These are phyloP conservation scores for Guyanaporus albipodus DNA, from an alignment of 768 basidiomycete genomes.

Conservation along the genomic window DNA sequence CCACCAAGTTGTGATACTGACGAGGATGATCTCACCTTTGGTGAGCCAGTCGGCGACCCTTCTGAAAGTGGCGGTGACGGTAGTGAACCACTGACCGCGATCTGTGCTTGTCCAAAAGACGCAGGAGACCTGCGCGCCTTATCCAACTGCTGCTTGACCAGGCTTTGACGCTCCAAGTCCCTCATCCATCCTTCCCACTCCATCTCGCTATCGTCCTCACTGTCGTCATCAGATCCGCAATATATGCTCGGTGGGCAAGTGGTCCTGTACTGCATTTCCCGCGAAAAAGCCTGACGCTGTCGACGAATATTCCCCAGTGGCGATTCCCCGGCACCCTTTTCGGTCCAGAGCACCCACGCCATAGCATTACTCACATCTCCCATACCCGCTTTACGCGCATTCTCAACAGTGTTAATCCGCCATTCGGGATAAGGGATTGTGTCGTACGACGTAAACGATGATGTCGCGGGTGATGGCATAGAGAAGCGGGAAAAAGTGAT, in stretches of 20 bases:
- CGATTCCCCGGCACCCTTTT: constrained; percentile 18
- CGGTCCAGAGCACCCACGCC: constrained; percentile 42
- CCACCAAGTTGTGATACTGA: constrained; percentile 3
- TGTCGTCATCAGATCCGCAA: constrained; percentile 33
- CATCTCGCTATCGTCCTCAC: constrained; percentile 45
- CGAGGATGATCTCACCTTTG: constrained; percentile 16
- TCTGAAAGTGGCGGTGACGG: constrained; percentile 31
- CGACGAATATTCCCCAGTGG: constrained; percentile 20
- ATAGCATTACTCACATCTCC: constrained; percentile 54
- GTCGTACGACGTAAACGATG: constrained; percentile 28
- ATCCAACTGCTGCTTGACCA: constrained; percentile 11
- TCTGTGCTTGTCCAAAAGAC: constrained; percentile 1
- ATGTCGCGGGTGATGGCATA: not conserved
- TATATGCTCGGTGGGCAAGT: constrained; percentile 1
- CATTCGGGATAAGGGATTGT: constrained; percentile 64
- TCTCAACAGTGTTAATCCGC: constrained; percentile 47
- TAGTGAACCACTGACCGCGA: constrained; percentile 1
- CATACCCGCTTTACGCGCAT: constrained; percentile 55
- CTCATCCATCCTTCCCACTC: constrained; percentile 70
- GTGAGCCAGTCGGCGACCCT: constrained; percentile 20
- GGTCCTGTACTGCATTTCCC: constrained; percentile 23
- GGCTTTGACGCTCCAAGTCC: constrained; percentile 44
- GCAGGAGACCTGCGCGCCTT: not conserved
- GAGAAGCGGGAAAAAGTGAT: constrained; percentile 50
- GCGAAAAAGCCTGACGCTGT: constrained; percentile 22